Evolutionary conservation across 345 rosid species (phyloP).

Genomic region (Acer campestre): DNA sequence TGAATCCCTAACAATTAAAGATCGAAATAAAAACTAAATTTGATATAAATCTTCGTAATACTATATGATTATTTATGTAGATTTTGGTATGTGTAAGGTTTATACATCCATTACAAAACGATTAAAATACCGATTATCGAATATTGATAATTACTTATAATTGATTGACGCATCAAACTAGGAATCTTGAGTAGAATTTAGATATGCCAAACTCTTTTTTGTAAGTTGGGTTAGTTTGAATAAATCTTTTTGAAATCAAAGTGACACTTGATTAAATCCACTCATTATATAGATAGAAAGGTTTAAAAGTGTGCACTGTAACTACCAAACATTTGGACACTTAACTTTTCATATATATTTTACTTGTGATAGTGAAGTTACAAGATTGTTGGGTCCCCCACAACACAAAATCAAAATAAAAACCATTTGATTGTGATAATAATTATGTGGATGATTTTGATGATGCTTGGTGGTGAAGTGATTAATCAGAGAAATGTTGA

Average conservation of each 20-base stretch:
- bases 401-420: background rate
- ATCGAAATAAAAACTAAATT: too few species aligned
- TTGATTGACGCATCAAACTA: background rate
- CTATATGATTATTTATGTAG: too few species aligned
- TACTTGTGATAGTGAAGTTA: background rate
- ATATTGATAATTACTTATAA: background rate
- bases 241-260: background rate
- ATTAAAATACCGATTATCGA: too few species aligned
- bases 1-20: too few species aligned
- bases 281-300: background rate
- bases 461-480: slow-evolving; percentile 15
- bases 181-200: background rate
- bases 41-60: too few species aligned
- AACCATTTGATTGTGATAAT: background rate
- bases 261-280: background rate
- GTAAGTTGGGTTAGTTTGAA: background rate
- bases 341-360: background rate
- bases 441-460: background rate
- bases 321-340: background rate
- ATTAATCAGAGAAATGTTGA: background rate
- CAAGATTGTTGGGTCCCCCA: background rate
- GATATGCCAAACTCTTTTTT: background rate
- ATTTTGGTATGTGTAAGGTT: too few species aligned
- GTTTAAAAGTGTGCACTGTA: background rate
- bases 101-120: too few species aligned